These are phyloP conservation scores for Aegle marmelos DNA, from an alignment of 345 rosid species.

Conservation along the genomic window DNA sequence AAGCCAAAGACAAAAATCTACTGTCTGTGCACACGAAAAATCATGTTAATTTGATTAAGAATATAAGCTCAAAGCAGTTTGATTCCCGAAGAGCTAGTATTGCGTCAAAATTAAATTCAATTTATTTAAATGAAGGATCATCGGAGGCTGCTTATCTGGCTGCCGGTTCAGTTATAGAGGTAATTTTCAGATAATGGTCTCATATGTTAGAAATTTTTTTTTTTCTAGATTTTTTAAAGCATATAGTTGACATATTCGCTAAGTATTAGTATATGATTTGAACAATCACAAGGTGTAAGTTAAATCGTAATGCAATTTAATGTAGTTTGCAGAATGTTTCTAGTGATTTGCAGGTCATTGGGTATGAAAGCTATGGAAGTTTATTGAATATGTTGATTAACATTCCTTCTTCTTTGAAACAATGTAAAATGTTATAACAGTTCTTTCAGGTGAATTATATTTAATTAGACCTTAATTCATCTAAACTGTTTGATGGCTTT, in stretches of 20 bases:
- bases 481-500: neutral
- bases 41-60: constrained; percentile 63
- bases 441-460: neutral
- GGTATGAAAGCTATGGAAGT: neutral
- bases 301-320: too few species aligned
- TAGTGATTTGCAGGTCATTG: neutral
- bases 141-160: constrained; percentile 84
- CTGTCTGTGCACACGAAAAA: constrained; percentile 56
- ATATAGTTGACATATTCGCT: neutral
- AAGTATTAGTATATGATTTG: neutral
- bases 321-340: too few species aligned
- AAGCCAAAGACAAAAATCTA: constrained; percentile 61
- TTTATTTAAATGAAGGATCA: constrained; percentile 79
- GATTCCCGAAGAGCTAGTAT: constrained; percentile 45
- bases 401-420: neutral
- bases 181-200: constrained; percentile 12
- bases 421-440: neutral
- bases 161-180: constrained; percentile 90
- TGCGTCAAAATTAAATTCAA: constrained; percentile 67
- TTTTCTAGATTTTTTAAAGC: neutral
- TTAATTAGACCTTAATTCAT: neutral
- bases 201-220: neutral
- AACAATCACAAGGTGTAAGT: neutral
- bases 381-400: neutral
- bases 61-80: constrained; percentile 56